Conservation (phyloP, 768 basidiomycete genomes). For the Russula griseocarnosa region DNA sequence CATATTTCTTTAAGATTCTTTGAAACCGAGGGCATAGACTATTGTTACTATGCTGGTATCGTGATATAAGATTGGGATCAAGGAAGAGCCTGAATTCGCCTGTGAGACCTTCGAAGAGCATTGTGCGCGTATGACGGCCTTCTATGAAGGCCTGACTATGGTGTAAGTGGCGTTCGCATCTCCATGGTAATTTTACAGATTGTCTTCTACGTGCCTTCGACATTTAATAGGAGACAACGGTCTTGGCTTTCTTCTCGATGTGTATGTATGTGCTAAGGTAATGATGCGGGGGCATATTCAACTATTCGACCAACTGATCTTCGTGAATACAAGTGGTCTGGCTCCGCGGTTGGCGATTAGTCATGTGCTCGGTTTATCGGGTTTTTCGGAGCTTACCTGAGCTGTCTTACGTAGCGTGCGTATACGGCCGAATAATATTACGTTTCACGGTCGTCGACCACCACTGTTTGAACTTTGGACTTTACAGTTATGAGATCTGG, state of each 20-base stretch:
- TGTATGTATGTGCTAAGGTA: too few relatives aligned
- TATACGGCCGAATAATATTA: too few relatives aligned
- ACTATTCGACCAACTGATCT: too few relatives aligned
- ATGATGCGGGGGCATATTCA: too few relatives aligned
- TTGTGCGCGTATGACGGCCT: slow-evolving; percentile 30
- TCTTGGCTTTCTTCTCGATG: background rate
- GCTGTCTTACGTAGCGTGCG: too few relatives aligned
- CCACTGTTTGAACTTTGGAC: too few relatives aligned
- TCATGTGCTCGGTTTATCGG: too few relatives aligned
- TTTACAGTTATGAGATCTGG: too few relatives aligned
- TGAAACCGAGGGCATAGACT: slow-evolving; percentile 48
- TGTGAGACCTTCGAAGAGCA: slow-evolving; percentile 44
- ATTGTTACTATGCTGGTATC: slow-evolving; percentile 45
- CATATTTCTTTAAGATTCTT: slow-evolving; percentile 37
- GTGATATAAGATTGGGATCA: slow-evolving; percentile 45
- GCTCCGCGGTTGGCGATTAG: too few relatives aligned
- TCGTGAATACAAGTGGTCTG: too few relatives aligned
- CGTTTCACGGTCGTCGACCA: too few relatives aligned
- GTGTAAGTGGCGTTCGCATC: slow-evolving; percentile 4
- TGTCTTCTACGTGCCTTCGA: background rate
- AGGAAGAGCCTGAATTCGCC: slow-evolving; percentile 47
- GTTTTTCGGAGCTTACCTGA: too few relatives aligned
- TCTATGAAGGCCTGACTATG: slow-evolving; percentile 4
- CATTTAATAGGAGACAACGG: slow-evolving; percentile 1
- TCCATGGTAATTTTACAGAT: background rate